Conservation (phyloP, 1,284 basidiomycete genomes). For the Mycena sp. region DNA sequence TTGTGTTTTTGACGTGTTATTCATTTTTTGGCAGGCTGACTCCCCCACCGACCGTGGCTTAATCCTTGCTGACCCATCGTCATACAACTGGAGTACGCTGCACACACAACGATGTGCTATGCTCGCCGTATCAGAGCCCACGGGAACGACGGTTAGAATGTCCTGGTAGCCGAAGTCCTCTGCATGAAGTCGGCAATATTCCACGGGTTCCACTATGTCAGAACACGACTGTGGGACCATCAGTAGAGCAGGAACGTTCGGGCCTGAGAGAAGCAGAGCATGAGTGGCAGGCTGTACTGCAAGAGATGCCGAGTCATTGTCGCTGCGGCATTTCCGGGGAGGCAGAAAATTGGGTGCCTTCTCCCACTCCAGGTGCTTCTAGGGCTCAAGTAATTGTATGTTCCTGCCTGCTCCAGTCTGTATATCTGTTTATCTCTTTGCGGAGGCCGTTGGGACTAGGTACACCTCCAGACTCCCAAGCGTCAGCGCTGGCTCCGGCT, state of each 20-base stretch:
- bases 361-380: background rate
- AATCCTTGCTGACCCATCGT: background rate
- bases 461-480: constrained; percentile 3
- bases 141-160: background rate
- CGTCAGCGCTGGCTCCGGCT: background rate
- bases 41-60: background rate
- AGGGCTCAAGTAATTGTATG: background rate
- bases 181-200: background rate
- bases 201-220: background rate
- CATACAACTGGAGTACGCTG: background rate
- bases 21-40: too few species aligned
- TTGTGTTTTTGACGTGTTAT: too few species aligned
- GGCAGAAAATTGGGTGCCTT: background rate
- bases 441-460: background rate
- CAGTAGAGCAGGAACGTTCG: background rate
- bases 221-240: too few species aligned
- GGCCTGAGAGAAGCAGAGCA: background rate
- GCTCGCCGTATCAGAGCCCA: background rate
- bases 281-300: background rate
- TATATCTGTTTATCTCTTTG: background rate
- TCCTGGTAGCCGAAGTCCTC: background rate
- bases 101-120: background rate
- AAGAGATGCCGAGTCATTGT: constrained; percentile 7
- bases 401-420: background rate
- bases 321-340: background rate